phyloP scores from a whole-genome alignment of 441 rosid species.

The Lepidium campestre region DNA sequence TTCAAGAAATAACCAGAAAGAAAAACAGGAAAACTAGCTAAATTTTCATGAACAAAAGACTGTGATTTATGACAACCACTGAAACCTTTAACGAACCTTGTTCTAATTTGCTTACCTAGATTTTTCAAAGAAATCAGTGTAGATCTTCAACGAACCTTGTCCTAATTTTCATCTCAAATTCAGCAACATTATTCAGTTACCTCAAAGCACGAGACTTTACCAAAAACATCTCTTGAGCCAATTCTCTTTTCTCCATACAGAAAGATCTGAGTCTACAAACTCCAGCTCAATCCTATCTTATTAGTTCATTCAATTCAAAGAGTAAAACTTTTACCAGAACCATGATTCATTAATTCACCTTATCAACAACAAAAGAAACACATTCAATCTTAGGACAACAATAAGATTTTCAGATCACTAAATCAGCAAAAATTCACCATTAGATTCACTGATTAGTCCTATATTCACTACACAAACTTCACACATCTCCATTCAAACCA shows the following conservation, averaged over 20 bases:
- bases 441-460: not conserved
- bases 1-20: not conserved
- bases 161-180: not conserved
- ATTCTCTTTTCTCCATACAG: not conserved
- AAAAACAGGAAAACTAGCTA: not conserved
- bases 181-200: not conserved
- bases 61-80: not conserved
- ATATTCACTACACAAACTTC: not conserved
- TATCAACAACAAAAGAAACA: not conserved
- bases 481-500: not conserved
- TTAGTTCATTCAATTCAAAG: not conserved
- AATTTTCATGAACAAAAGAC: not conserved
- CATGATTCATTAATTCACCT: not conserved
- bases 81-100: too few species aligned
- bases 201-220: not conserved
- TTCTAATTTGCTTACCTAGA: not conserved
- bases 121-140: not conserved
- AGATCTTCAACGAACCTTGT: not conserved
- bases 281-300: not conserved
- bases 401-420: not conserved
- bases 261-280: not conserved
- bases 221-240: not conserved
- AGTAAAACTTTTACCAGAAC: not conserved
- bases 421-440: not conserved
- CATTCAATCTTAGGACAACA: not conserved